Evolutionary conservation across 192 early-diverging fungal genomes (phyloP), one percentile per base, ranked within the genome.

Genomic region (Podila minutissima): DNA sequence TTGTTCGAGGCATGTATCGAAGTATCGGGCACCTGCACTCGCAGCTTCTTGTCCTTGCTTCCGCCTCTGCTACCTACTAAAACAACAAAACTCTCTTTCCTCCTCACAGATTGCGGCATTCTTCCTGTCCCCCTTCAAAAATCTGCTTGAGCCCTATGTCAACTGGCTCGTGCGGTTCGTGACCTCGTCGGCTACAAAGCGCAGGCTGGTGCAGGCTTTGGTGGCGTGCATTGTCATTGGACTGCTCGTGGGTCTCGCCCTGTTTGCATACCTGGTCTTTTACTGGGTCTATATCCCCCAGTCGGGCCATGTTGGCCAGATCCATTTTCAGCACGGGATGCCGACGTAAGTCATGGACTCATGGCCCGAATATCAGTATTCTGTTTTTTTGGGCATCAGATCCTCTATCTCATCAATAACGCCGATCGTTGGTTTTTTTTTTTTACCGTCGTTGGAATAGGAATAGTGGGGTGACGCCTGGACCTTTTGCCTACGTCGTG

Each of bases 201-300:
- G 83, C 11, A 61, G 33, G 26, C 65, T 63, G 48, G 58, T 82
- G 26, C 69, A 82, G 50, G 29, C 66, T 6, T 32, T 74, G 26
- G 68, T 82, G 38, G 15, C 66, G 20, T 1, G 13, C 24, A 5
- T 50, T 10, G 67, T 62, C 4, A 5, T 72, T 12, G n/a, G 55
- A 3, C 12, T 67, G n/a, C 53, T 75, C 13, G 12, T 72, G 4
- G 19, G 58, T 13, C 19, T 68, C n/a, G 63, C 83, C n/a, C 48
- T 83, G 5, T 0, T 71, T 10, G 59, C 73, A 29, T 85, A 85
- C 48, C 9, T 82, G 22, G 67, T 38, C 6, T 85, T 85, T 48
- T 85, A 85, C 41, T 77, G 64, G 73, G 9, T 67, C 1, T 75
- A 76, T 31, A 67, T 85, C 22, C 83, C 83, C 3, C 64, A 74